Evolutionary conservation across 2,329 filamentous ascomycete genomes (phyloP).

Genomic region (Sclerotinia minor): DNA sequence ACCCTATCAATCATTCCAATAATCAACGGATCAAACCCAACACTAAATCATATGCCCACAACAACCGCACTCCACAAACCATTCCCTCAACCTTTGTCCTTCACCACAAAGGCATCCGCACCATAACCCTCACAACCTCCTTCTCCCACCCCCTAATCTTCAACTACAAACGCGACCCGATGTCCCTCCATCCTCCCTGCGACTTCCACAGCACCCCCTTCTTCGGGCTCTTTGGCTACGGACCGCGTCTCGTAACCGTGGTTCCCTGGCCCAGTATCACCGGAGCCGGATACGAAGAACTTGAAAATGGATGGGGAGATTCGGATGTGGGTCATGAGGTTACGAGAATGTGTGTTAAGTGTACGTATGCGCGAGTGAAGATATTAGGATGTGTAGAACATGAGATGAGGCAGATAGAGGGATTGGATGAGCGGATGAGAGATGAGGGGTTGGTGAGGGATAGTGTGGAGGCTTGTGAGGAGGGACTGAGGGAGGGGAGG

Average conservation of each 20-base stretch:
- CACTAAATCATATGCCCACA: neutral
- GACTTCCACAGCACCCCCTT: slow-evolving; percentile 34
- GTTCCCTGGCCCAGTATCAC: slow-evolving; percentile 25
- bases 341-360: slow-evolving; percentile 36
- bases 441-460: slow-evolving; percentile 21
- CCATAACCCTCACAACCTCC: slow-evolving; percentile 32
- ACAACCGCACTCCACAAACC: neutral
- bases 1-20: neutral
- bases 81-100: neutral
- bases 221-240: slow-evolving; percentile 36
- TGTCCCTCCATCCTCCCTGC: slow-evolving; percentile 28
- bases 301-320: slow-evolving; percentile 30
- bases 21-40: neutral
- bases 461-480: slow-evolving; percentile 23
- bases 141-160: slow-evolving; percentile 40
- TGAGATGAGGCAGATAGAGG: slow-evolving; percentile 21
- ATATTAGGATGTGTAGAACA: slow-evolving; percentile 34
- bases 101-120: slow-evolving; percentile 15
- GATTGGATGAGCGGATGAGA: slow-evolving; percentile 26
- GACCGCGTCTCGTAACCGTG: slow-evolving; percentile 29
- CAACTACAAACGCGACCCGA: slow-evolving; percentile 31
- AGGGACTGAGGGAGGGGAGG: neutral
- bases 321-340: neutral
- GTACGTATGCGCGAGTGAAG: slow-evolving; percentile 31
- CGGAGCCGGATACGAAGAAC: slow-evolving; percentile 33